phyloP scores from a whole-genome alignment of 2,329 filamentous ascomycete species.

The Ophiocordyceps robertsii region DNA sequence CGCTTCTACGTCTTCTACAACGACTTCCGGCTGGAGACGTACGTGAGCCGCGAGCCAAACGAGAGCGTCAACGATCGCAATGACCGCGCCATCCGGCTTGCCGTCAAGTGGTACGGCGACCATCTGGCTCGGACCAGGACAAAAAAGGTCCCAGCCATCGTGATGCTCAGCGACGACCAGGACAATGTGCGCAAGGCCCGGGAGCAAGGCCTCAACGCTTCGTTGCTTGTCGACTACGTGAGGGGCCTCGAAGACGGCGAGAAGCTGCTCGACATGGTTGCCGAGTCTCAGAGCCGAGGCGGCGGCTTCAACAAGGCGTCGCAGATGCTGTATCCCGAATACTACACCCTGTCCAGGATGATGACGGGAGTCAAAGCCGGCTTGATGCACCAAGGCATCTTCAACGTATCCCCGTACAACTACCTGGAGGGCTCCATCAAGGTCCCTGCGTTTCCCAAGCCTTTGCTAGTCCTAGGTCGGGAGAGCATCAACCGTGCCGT shows the following conservation, averaged over 20 bases:
- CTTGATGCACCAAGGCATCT: conserved; percentile 83
- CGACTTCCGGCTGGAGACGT: conserved; percentile 88
- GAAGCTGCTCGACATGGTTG: conserved; percentile 84
- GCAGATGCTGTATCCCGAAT: conserved; percentile 75
- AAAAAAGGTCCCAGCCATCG: conserved; percentile 56
- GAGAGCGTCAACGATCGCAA: conserved; percentile 96
- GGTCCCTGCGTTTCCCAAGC: conserved; percentile 79
- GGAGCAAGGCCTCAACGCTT: conserved; percentile 56
- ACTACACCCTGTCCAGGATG: conserved; percentile 80
- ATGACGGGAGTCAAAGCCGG: conserved; percentile 86
- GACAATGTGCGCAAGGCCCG: conserved; percentile 77
- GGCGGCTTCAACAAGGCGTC: conserved; percentile 48
- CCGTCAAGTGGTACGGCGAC: conserved; percentile 79
- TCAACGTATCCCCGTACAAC: conserved; percentile 96
- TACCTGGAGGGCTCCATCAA: conserved; percentile 90
- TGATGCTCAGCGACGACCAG: conserved; percentile 89
- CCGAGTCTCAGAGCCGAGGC: conserved; percentile 57
- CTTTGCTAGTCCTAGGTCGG: conserved; percentile 74
- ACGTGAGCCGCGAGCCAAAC: conserved; percentile 57
- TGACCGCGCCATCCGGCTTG: conserved; percentile 75
- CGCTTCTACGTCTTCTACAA: conserved; percentile 99
- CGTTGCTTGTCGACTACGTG: conserved; percentile 67
- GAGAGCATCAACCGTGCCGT: conserved; percentile 95
- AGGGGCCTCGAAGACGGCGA: conserved; percentile 70
- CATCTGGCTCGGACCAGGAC: conserved; percentile 58